Evolutionary conservation across 2,329 filamentous ascomycete species (phyloP).

Genomic region (Tolypocladium pustulatum): DNA sequence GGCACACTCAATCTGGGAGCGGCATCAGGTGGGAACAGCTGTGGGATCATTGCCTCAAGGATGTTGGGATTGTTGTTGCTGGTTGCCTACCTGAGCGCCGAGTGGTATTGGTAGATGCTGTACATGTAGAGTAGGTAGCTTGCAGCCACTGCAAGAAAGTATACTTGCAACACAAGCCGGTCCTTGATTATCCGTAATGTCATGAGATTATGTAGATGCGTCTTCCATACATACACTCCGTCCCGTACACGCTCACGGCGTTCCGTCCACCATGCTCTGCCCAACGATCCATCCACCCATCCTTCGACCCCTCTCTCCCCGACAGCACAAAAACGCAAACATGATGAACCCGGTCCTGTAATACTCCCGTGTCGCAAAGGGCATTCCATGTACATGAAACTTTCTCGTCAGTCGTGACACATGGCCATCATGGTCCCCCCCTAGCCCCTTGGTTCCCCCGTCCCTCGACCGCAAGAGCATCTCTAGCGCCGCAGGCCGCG

Average conservation of each 20-base stretch:
- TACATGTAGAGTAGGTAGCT: background rate
- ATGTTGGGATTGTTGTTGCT: background rate
- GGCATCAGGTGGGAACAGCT: background rate
- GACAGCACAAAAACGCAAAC: background rate
- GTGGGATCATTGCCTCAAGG: background rate
- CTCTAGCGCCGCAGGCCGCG: conserved; percentile 14
- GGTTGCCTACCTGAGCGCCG: background rate
- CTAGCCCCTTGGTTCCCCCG: too few relatives aligned
- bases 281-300: too few relatives aligned
- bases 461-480: background rate
- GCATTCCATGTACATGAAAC: background rate
- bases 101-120: background rate
- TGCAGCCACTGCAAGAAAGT: background rate
- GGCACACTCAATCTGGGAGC: background rate
- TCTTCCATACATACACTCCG: background rate
- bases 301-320: too few relatives aligned
- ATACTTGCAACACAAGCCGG: background rate
- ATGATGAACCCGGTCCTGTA: background rate
- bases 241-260: background rate
- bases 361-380: background rate
- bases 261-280: background rate
- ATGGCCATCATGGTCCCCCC: background rate
- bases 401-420: background rate
- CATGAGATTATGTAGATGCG: background rate
- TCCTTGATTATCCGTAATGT: background rate